Conservation (phyloP, 805 yeast species). For the Cyberlindnera lachancei region DNA sequence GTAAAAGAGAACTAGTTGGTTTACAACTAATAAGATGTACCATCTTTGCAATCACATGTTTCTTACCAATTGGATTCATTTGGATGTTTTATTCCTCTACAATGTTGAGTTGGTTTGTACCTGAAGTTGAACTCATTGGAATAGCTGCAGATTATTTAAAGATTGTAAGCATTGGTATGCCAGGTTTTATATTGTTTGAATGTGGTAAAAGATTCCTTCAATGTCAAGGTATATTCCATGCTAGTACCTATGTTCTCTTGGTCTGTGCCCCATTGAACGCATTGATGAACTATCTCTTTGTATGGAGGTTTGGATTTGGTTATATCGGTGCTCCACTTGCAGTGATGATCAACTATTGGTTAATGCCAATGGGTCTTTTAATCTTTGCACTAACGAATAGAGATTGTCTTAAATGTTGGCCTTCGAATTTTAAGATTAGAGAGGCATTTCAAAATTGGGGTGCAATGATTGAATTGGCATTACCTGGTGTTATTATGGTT, state of each 20-base stretch:
- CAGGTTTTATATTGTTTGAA: constrained; percentile 73
- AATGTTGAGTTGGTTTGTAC: constrained; percentile 15
- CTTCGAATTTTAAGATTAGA: constrained; percentile 26
- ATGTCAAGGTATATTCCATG: constrained; percentile 82
- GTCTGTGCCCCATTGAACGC: constrained; percentile 69
- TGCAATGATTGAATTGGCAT: constrained; percentile 45
- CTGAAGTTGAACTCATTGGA: constrained; percentile 13
- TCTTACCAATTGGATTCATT: constrained; percentile 18
- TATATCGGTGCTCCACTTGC: constrained; percentile 79
- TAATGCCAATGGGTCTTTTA: constrained; percentile 35
- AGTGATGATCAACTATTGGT: constrained; percentile 64
- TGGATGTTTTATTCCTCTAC: constrained; percentile 16
- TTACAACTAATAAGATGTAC: constrained; percentile 67
- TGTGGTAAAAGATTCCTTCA: constrained; percentile 78
- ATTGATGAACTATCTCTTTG: constrained; percentile 59
- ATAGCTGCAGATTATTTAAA: constrained; percentile 49
- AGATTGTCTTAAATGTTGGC: constrained; percentile 55
- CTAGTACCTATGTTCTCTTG: constrained; percentile 61
- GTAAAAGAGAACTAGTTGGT: constrained; percentile 65
- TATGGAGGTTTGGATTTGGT: constrained; percentile 76
- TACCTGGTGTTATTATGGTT: constrained; percentile 68
- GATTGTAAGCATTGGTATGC: constrained; percentile 58
- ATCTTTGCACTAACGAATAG: constrained; percentile 35
- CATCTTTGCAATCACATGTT: constrained; percentile 20
- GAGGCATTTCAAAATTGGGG: constrained; percentile 45